Evolutionary conservation across 2,329 filamentous ascomycete genomes (phyloP).

Genomic region (Fusarium vanettenii): DNA sequence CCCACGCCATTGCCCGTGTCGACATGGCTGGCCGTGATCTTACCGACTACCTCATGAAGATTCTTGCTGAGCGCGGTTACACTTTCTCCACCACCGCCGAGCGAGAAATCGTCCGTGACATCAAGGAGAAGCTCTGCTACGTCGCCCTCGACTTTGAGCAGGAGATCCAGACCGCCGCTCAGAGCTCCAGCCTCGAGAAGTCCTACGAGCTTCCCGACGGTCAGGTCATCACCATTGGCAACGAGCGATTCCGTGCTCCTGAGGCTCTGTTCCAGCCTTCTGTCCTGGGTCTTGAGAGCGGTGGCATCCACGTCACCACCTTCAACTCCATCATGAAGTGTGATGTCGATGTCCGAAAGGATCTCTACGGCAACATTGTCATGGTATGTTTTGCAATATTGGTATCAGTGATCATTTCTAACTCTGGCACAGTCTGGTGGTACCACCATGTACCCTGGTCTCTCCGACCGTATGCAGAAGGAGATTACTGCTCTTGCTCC

Average conservation of each 20-base stretch:
- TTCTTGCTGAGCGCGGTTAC: slow-evolving; percentile 98
- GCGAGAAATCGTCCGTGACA: slow-evolving; percentile 99
- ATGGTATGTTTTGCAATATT: slow-evolving; percentile 78
- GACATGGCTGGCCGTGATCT: slow-evolving; percentile 99
- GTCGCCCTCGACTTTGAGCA: slow-evolving; percentile 99
- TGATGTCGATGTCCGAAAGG: slow-evolving; percentile 99
- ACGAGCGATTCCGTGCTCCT: slow-evolving; percentile 99
- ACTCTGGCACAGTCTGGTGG: slow-evolving; percentile 84
- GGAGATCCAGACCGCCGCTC: slow-evolving; percentile 99
- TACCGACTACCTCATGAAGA: slow-evolving; percentile 99
- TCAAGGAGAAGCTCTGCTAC: slow-evolving; percentile 99
- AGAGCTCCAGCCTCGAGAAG: slow-evolving; percentile 99
- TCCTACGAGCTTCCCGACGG: slow-evolving; percentile 99
- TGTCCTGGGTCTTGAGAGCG: slow-evolving; percentile 96
- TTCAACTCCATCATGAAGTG: slow-evolving; percentile 99
- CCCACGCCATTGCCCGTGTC: slow-evolving; percentile 99
- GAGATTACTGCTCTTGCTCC: slow-evolving; percentile 99
- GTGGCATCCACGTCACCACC: slow-evolving; percentile 99
- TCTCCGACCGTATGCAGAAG: slow-evolving; percentile 99
- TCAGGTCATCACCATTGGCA: slow-evolving; percentile 99
- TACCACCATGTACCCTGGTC: slow-evolving; percentile 99
- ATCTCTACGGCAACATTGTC: slow-evolving; percentile 99
- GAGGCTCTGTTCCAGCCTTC: slow-evolving; percentile 99
- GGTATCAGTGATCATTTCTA: slow-evolving; percentile 40
- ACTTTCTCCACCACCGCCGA: slow-evolving; percentile 99